Percentiles rank a stretch among this genome's conserved stretches.
phyloP scores from a whole-genome alignment of 768 basidiomycete genomes.

The Tylopilus plumbeoviolaceoides region DNA sequence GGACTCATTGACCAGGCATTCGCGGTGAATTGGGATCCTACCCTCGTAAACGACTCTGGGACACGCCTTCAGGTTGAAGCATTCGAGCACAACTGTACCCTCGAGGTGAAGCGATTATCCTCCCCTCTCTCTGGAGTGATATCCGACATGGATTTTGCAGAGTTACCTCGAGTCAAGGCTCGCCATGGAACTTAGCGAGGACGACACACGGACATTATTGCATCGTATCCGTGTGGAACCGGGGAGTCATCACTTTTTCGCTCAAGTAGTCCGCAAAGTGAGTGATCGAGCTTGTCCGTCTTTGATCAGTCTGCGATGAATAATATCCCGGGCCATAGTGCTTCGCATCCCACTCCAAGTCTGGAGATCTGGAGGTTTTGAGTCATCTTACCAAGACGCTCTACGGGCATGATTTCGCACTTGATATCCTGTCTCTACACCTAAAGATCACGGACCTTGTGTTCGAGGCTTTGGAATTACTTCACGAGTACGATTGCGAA shows the following conservation, averaged over 20 bases:
- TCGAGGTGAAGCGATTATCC: constrained; percentile 42
- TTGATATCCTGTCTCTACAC: constrained; percentile 72
- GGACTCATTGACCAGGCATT: constrained; percentile 54
- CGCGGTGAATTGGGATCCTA: constrained; percentile 49
- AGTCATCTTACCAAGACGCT: constrained; percentile 69
- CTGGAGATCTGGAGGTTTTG: constrained; percentile 63
- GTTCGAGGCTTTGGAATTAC: constrained; percentile 53
- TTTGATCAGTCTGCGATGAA: background rate
- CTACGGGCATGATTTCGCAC: constrained; percentile 49
- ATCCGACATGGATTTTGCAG: constrained; percentile 11
- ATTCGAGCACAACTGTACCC: constrained; percentile 53
- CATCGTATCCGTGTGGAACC: constrained; percentile 51
- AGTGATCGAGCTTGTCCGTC: constrained; percentile 7
- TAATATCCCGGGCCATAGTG: constrained; percentile 38
- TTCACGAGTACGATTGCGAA: constrained; percentile 76
- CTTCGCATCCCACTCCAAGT: constrained; percentile 47
- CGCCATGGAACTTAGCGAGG: constrained; percentile 42
- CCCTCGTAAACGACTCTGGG: constrained; percentile 43
- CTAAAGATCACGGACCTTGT: constrained; percentile 61
- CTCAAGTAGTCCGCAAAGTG: constrained; percentile 56
- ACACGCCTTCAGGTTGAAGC: constrained; percentile 55
- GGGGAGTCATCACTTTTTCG: constrained; percentile 54
- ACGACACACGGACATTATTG: constrained; percentile 34
- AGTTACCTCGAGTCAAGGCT: constrained; percentile 56
- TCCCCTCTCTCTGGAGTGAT: background rate